Conservation (phyloP, 2,329 filamentous ascomycete genomes). For the Cryphonectria naterciae region DNA sequence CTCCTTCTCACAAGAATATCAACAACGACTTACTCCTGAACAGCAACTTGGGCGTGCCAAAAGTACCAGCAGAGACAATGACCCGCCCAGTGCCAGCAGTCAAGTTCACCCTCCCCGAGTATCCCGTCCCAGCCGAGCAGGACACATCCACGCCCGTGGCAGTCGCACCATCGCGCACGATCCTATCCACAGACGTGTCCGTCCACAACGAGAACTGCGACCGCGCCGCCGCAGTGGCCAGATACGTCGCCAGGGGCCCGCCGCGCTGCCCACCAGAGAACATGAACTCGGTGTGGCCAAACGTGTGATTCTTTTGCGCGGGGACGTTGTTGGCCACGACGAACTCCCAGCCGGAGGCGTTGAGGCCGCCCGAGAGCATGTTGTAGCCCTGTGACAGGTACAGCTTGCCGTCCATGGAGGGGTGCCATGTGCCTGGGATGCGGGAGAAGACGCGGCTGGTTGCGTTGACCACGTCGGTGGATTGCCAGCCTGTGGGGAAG, state of each 20-base stretch:
- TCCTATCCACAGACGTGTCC: slow-evolving; percentile 67
- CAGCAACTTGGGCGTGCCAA: slow-evolving; percentile 71
- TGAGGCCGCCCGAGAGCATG: slow-evolving; percentile 63
- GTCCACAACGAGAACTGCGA: slow-evolving; percentile 70
- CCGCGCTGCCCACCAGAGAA: slow-evolving; percentile 68
- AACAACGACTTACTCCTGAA: slow-evolving; percentile 54
- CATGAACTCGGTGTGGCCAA: slow-evolving; percentile 68
- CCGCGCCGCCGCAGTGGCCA: slow-evolving; percentile 62
- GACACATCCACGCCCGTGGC: slow-evolving; percentile 72
- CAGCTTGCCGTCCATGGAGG: slow-evolving; percentile 67
- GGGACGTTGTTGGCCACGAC: slow-evolving; percentile 61
- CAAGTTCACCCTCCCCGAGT: slow-evolving; percentile 63
- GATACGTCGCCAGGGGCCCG: slow-evolving; percentile 73
- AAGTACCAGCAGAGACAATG: slow-evolving; percentile 69
- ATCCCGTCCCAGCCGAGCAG: slow-evolving; percentile 55
- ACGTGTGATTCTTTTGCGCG: slow-evolving; percentile 67
- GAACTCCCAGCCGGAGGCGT: slow-evolving; percentile 63
- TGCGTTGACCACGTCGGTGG: slow-evolving; percentile 61
- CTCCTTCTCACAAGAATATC: not conserved
- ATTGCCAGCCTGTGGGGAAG: slow-evolving; percentile 74
- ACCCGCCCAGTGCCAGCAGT: slow-evolving; percentile 65
- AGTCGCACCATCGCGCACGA: slow-evolving; percentile 65
- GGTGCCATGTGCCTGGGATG: slow-evolving; percentile 71
- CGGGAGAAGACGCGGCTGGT: slow-evolving; percentile 66
- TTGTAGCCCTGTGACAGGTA: slow-evolving; percentile 72